These are phyloP conservation scores for Rhodotorula babjevae DNA, from an alignment of 768 basidiomycete species.

Conservation along the genomic window DNA sequence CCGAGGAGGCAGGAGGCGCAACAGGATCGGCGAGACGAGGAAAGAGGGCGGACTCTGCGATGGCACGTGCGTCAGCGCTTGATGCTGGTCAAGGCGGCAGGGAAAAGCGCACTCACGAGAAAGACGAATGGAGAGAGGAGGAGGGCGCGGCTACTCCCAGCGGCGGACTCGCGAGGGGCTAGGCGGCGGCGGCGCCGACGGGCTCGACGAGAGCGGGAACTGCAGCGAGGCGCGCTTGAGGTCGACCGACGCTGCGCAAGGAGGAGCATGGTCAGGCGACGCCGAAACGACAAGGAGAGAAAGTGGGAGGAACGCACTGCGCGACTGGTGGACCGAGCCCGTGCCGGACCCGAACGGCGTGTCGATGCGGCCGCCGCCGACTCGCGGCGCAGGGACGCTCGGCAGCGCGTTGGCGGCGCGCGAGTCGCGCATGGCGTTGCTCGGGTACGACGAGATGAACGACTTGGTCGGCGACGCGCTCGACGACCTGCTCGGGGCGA, in stretches of 20 bases:
- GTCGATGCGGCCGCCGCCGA: neutral
- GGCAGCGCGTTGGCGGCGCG: neutral
- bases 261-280: too few relatives aligned
- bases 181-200: neutral
- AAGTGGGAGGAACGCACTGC: constrained; percentile 9
- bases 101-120: neutral
- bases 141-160: neutral
- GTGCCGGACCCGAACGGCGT: constrained; percentile 22
- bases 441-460: neutral
- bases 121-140: neutral
- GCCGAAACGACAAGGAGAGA: too few relatives aligned
- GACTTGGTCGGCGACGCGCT: constrained; percentile 8
- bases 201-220: constrained; percentile 6
- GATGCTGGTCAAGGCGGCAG: neutral
- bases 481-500: too few relatives aligned
- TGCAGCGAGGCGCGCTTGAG: constrained; percentile 27
- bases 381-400: neutral
- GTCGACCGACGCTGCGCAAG: constrained; percentile 20
- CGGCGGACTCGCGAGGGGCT: neutral
- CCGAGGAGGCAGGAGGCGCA: too few relatives aligned
- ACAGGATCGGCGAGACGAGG: too few relatives aligned
- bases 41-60: neutral
- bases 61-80: too few relatives aligned
- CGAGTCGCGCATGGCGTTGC: constrained; percentile 7
- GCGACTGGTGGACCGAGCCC: constrained; percentile 22